These are phyloP conservation scores for Umbelopsis isabellina DNA, from an alignment of 192 early-diverging fungal species.

Conservation along the genomic window DNA sequence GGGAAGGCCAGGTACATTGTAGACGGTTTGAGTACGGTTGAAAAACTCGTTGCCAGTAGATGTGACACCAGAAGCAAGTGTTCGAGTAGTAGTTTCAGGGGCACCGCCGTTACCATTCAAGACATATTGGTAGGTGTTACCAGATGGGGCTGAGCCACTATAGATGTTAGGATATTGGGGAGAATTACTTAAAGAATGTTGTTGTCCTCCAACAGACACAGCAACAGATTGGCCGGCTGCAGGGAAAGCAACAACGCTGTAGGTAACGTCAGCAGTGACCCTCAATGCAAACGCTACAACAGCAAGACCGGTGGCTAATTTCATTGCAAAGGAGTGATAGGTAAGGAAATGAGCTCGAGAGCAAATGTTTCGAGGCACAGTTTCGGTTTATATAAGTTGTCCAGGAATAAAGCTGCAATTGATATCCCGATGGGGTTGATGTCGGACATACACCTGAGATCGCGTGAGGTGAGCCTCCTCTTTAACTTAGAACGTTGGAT, in stretches of 20 bases:
- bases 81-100: conserved; percentile 31
- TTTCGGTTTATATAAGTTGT: not conserved
- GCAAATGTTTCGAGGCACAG: not conserved
- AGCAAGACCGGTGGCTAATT: conserved; percentile 14
- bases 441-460: conserved; percentile 12
- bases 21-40: conserved; percentile 44
- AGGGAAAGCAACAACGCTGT: conserved; percentile 41
- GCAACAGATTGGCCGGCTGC: conserved; percentile 22
- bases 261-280: conserved; percentile 35
- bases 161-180: conserved; percentile 31
- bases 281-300: conserved; percentile 21
- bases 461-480: conserved; percentile 7
- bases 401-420: not conserved
- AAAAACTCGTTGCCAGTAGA: conserved; percentile 54
- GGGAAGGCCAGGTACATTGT: conserved; percentile 40
- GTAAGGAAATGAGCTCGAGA: not conserved
- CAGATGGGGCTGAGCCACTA: conserved; percentile 32
- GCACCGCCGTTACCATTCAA: conserved; percentile 21
- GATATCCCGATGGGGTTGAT: not conserved
- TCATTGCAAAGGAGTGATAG: conserved; percentile 24
- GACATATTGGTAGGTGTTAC: conserved; percentile 37
- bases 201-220: conserved; percentile 39
- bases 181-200: conserved; percentile 20
- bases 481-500: not conserved
- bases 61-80: conserved; percentile 27